Conservation (phyloP, 495 filamentous ascomycete species). For the Cudoniella acicularis region DNA sequence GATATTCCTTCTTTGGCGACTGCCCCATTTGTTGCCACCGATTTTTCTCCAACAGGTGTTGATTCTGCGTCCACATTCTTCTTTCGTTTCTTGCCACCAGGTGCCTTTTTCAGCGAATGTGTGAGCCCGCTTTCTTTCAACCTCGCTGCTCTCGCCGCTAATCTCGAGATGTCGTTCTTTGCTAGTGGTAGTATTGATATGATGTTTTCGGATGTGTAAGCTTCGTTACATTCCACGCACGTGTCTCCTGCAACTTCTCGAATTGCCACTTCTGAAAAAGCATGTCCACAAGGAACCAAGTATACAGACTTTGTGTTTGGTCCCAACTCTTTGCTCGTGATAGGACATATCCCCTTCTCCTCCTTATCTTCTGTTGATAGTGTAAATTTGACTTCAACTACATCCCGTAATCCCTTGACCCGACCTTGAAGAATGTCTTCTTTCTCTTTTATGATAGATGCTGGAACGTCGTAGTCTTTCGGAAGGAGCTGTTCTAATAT, state of each 20-base stretch:
- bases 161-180: constrained; percentile 63
- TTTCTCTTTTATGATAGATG: constrained; percentile 47
- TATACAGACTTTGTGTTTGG: constrained; percentile 79
- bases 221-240: constrained; percentile 66
- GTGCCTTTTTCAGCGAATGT: constrained; percentile 83
- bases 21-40: not conserved
- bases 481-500: constrained; percentile 78
- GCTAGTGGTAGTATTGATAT: constrained; percentile 76
- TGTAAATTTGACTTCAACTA: constrained; percentile 80
- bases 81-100: constrained; percentile 65
- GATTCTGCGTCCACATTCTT: constrained; percentile 35
- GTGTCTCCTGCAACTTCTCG: constrained; percentile 62
- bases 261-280: constrained; percentile 80
- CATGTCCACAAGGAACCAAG: constrained; percentile 92
- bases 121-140: constrained; percentile 69
- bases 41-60: constrained; percentile 26
- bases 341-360: constrained; percentile 63
- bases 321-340: constrained; percentile 84
- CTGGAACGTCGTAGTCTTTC: constrained; percentile 44
- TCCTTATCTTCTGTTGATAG: constrained; percentile 40
- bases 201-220: constrained; percentile 71
- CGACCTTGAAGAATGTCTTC: constrained; percentile 63
- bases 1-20: not conserved
- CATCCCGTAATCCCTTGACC: constrained; percentile 79
- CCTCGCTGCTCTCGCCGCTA: constrained; percentile 59